Percentiles rank a stretch among this genome's conserved stretches.
These are phyloP conservation scores for Penicillium frequentans DNA, from an alignment of 2,329 filamentous ascomycete genomes.

Conservation along the genomic window DNA sequence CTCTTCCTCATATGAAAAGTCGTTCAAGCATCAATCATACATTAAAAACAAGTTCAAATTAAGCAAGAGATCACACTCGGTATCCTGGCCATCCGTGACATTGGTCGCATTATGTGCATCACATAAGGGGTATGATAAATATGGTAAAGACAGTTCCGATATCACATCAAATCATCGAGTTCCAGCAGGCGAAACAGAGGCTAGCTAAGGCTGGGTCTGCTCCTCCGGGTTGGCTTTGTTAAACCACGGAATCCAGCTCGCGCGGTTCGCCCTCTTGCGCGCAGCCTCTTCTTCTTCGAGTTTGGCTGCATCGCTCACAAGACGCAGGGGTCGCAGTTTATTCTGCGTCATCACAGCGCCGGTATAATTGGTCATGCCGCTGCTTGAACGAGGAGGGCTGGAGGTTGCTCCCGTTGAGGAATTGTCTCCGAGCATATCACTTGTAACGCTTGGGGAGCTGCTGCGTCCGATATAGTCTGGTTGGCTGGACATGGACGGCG, in stretches of 20 bases:
- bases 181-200: background rate
- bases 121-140: constrained; percentile 23
- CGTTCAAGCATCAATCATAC: constrained; percentile 3
- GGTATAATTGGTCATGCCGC: constrained; percentile 68
- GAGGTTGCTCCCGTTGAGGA: constrained; percentile 48
- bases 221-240: constrained; percentile 37
- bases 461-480: constrained; percentile 55
- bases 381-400: constrained; percentile 63
- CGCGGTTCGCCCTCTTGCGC: constrained; percentile 47
- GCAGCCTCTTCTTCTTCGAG: constrained; percentile 43
- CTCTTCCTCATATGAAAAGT: background rate
- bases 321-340: constrained; percentile 79
- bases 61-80: constrained; percentile 11
- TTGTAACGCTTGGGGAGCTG: constrained; percentile 63
- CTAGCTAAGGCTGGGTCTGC: constrained; percentile 10
- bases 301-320: constrained; percentile 60
- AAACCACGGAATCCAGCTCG: constrained; percentile 51
- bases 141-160: constrained; percentile 18
- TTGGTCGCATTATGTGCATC: constrained; percentile 25
- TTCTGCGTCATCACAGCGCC: constrained; percentile 63
- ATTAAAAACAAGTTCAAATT: constrained; percentile 10
- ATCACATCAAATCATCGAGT: constrained; percentile 23
- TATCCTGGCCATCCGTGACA: constrained; percentile 18
- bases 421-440: constrained; percentile 48
- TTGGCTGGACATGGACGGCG: constrained; percentile 52